Percentiles rank a stretch among this genome's conserved stretches.
Conservation (phyloP, 75 land plant species). For the Ceratopteris richardii region DNA sequence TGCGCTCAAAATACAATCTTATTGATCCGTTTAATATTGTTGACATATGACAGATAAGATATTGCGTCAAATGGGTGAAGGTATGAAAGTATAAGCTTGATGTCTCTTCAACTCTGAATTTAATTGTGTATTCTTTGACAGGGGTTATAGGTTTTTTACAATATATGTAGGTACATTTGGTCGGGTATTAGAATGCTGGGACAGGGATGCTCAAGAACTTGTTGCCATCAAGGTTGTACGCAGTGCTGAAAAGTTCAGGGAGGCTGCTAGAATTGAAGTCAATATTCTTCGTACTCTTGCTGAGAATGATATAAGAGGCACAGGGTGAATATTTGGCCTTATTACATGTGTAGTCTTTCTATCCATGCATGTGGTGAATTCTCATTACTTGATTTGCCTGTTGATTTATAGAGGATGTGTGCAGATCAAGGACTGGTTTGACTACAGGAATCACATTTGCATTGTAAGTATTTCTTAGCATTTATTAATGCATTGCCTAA, state of each 20-base stretch:
- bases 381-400: too few species aligned
- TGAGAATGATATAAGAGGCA: slow-evolving; percentile 41
- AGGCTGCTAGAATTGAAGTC: slow-evolving; percentile 80
- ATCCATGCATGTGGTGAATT: too few species aligned
- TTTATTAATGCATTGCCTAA: too few species aligned
- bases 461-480: slow-evolving; percentile 43
- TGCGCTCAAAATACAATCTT: not conserved
- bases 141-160: too few species aligned
- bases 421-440: slow-evolving; percentile 55
- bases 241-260: slow-evolving; percentile 65
- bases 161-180: slow-evolving; percentile 82
- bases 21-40: not conserved
- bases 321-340: too few species aligned
- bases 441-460: slow-evolving; percentile 58
- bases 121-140: too few species aligned
- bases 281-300: slow-evolving; percentile 56
- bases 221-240: slow-evolving; percentile 79
- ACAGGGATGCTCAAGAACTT: slow-evolving; percentile 60
- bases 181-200: slow-evolving; percentile 89
- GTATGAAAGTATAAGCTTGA: too few species aligned
- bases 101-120: too few species aligned
- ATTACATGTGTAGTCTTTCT: too few species aligned
- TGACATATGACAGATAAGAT: slow-evolving; percentile 60
- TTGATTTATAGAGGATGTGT: slow-evolving; percentile 31
- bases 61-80: slow-evolving; percentile 88